A percentile compares a stretch with the other conserved stretches of the same genome.
phyloP scores from a whole-genome alignment of 2,329 filamentous ascomycete species.

The Akanthomyces lecanii region DNA sequence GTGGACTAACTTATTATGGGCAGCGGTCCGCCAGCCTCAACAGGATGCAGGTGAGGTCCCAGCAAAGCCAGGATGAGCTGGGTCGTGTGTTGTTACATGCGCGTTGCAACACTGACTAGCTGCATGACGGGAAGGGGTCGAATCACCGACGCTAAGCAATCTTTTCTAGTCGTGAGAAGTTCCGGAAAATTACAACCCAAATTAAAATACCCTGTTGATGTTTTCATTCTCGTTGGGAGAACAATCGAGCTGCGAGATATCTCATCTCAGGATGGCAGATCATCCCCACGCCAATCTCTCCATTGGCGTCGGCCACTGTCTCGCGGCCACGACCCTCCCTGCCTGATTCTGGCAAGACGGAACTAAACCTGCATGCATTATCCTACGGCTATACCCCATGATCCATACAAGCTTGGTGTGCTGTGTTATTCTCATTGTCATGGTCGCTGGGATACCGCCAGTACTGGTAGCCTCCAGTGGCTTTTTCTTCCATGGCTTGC shows the following conservation, averaged over 20 bases:
- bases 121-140: neutral
- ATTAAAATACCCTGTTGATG: too few species aligned
- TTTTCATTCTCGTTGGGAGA: neutral
- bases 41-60: neutral
- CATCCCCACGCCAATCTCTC: neutral
- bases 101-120: slow-evolving; percentile 4
- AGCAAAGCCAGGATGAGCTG: neutral
- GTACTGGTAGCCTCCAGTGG: too few species aligned
- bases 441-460: too few species aligned
- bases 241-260: neutral
- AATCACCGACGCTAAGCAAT: neutral
- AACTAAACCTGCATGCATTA: neutral
- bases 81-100: slow-evolving; percentile 6
- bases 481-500: neutral
- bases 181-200: too few species aligned
- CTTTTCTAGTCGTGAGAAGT: too few species aligned
- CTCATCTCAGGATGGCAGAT: neutral
- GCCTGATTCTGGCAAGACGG: neutral
- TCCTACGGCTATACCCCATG: neutral
- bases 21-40: neutral
- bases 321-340: neutral
- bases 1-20: neutral
- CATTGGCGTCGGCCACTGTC: neutral
- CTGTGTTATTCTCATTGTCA: too few species aligned
- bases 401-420: too few species aligned